These are phyloP conservation scores for Talaromyces sp. DNA, from an alignment of 2,329 filamentous ascomycete genomes.

Conservation along the genomic window DNA sequence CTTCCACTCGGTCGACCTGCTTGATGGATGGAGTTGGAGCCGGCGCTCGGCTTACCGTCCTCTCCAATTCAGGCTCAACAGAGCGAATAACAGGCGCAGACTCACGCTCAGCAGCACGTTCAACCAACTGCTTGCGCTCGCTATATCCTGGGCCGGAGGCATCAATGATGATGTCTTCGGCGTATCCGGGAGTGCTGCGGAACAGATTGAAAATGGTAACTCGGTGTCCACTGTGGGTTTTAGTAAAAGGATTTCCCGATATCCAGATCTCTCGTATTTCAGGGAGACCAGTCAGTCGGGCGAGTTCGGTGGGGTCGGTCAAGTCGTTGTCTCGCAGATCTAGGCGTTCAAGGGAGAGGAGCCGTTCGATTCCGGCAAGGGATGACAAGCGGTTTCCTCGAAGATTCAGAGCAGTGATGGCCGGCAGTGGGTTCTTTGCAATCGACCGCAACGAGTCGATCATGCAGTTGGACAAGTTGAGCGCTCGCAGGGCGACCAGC, in stretches of 20 bases:
- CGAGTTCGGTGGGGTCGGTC: conserved; percentile 85
- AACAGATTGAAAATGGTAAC: conserved; percentile 95
- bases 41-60: conserved; percentile 57
- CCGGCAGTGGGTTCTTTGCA: conserved; percentile 74
- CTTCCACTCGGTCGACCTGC: conserved; percentile 13
- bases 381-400: conserved; percentile 82
- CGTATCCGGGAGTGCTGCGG: conserved; percentile 81
- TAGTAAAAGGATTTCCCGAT: conserved; percentile 84
- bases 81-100: conserved; percentile 75
- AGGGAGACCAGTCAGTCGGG: conserved; percentile 82
- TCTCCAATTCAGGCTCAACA: conserved; percentile 56
- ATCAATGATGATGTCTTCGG: conserved; percentile 87
- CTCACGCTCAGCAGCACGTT: conserved; percentile 71
- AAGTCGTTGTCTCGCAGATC: conserved; percentile 88
- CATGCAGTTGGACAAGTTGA: conserved; percentile 97
- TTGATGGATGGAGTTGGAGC: conserved; percentile 5
- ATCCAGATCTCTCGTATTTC: conserved; percentile 92
- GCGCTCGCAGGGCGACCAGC: conserved; percentile 78
- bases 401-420: conserved; percentile 88
- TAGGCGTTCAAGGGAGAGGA: conserved; percentile 82
- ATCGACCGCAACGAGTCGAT: conserved; percentile 90
- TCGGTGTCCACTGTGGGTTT: conserved; percentile 78
- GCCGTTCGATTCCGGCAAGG: conserved; percentile 81
- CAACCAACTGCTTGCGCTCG: conserved; percentile 78
- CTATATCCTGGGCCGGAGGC: conserved; percentile 75